These are phyloP conservation scores for Clonostachys rhizophaga DNA, from an alignment of 2,329 filamentous ascomycete genomes.

Conservation along the genomic window DNA sequence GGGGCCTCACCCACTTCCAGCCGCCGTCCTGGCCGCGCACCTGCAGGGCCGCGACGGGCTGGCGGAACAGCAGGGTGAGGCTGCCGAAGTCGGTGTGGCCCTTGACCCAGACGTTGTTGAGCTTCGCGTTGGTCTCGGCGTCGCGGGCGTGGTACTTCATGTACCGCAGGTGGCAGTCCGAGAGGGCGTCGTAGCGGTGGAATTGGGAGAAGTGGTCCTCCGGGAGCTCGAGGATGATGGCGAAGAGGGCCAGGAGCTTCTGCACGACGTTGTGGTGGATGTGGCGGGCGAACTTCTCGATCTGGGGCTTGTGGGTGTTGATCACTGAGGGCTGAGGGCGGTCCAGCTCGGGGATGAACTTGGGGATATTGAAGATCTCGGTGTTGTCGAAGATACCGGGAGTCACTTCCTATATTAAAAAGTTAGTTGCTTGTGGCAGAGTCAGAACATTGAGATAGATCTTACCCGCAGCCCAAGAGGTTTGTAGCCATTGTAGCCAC, in stretches of 20 bases:
- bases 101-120: slow-evolving; percentile 26
- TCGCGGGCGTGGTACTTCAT: slow-evolving; percentile 51
- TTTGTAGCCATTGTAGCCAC: slow-evolving; percentile 53
- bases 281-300: slow-evolving; percentile 25
- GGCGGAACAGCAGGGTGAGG: slow-evolving; percentile 51
- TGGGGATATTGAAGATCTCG: slow-evolving; percentile 33
- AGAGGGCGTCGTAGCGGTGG: slow-evolving; percentile 45
- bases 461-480: slow-evolving; percentile 32
- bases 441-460: neutral
- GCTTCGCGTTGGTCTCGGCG: slow-evolving; percentile 31
- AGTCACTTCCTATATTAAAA: slow-evolving; percentile 13
- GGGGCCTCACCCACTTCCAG: slow-evolving; percentile 46
- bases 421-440: neutral
- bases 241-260: slow-evolving; percentile 26
- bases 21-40: slow-evolving; percentile 31
- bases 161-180: slow-evolving; percentile 53
- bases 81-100: slow-evolving; percentile 52
- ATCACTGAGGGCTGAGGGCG: slow-evolving; percentile 24
- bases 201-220: slow-evolving; percentile 47
- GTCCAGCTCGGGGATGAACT: slow-evolving; percentile 26
- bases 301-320: slow-evolving; percentile 17
- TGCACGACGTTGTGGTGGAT: slow-evolving; percentile 23
- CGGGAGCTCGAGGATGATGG: slow-evolving; percentile 50
- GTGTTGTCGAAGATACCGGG: slow-evolving; percentile 28
- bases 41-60: slow-evolving; percentile 52